These are phyloP conservation scores for Rosa multiflora DNA, from an alignment of 306 rosid species.

Conservation along the genomic window DNA sequence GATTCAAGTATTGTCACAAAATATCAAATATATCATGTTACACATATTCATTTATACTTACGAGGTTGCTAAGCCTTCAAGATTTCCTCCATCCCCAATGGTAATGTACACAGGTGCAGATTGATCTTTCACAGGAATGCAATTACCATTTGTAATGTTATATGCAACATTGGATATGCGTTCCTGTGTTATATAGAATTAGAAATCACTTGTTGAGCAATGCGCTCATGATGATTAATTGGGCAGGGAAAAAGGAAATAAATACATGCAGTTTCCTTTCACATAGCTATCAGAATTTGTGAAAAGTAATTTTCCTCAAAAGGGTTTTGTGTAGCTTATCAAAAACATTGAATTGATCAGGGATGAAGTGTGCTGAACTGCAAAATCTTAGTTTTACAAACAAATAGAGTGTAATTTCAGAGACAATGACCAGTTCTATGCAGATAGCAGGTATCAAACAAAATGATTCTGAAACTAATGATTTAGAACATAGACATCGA, in stretches of 20 bases:
- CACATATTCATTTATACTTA: slow-evolving; percentile 26
- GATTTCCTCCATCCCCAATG: slow-evolving; percentile 83
- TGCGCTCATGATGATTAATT: neutral
- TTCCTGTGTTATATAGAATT: slow-evolving; percentile 34
- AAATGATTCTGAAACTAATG: neutral
- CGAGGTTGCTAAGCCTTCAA: slow-evolving; percentile 70
- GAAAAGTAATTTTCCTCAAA: neutral
- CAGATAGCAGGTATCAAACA: neutral
- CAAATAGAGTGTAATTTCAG: neutral
- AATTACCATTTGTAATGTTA: slow-evolving; percentile 53
- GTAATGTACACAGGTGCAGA: slow-evolving; percentile 75
- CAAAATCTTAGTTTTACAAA: neutral
- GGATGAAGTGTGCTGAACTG: neutral
- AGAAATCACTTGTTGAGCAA: neutral
- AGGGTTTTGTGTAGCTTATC: neutral
- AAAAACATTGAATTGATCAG: neutral
- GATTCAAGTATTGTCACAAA: neutral
- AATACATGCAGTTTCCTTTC: neutral
- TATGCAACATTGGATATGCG: slow-evolving; percentile 61
- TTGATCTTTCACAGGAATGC: slow-evolving; percentile 54
- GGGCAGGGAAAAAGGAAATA: neutral
- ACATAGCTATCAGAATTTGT: neutral
- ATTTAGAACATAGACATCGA: neutral
- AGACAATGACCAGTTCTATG: neutral
- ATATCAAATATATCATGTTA: neutral